Base-by-base conservation (phyloP, 768 basidiomycete species). In the Rhodotorula toruloides region DNA sequence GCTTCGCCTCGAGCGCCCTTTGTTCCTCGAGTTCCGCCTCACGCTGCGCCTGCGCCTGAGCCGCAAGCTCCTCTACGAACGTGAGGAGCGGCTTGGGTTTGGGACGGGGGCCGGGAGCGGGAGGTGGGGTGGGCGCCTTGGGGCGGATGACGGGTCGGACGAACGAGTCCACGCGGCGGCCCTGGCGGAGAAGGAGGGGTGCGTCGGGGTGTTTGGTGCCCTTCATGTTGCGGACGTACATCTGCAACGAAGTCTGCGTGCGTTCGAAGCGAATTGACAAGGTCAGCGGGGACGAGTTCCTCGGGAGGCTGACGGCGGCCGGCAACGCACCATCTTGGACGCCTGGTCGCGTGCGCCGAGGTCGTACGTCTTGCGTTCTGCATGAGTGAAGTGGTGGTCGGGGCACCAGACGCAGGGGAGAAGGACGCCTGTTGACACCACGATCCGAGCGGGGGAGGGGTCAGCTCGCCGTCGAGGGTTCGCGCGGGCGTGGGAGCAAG, bases 171-270 rank as follows among this genome's bases (percentile, higher is more conserved):
- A 97, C 81, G 25, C 91, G 84, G 25, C 85, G 84, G 13, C 92
- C 92, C 77, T 93, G 93, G 56, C 94, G 88, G 32, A 96, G 83
- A 11, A 93, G 88, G 76, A 94, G 91, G 3, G 90, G 85, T 72
- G 88, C 86, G 29, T 73, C 80, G 4, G 86, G 79, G 2, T 82
- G 81, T 12, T 87, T 55, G 4, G 60, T 86, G 73, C 87, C 87
- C 77, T 98, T 98, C 81, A 91, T 93, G 17, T 84, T 82, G 65
- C 84, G 84, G 58, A 87, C 87, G 76, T 89, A 98, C 19, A 89
- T 85, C 78, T 96, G 91, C 27, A 97, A 82, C 1, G 91, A 89
- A 16, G 90, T 91, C 92, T 96, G n/a, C n/a, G 70, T 14, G n/a
- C 8, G 27, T 14, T 36, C 32, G 46, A 43, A 19, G 43, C 31